Conservation (phyloP, 2,329 filamentous ascomycete genomes). For the Arthrobotrys entomopaga region DNA sequence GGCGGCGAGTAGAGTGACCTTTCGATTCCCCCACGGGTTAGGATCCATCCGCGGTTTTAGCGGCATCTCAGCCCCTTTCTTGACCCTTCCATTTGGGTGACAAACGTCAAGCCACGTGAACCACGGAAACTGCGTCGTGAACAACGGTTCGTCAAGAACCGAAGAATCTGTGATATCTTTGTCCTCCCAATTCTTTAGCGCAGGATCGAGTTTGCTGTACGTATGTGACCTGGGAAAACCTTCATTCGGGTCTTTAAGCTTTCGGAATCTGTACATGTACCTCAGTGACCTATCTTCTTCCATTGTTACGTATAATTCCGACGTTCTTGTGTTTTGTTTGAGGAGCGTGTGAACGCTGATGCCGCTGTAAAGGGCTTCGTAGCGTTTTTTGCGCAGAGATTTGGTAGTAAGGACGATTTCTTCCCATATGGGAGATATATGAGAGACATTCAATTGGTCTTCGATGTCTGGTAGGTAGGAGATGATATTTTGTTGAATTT, state of each 20-base stretch:
- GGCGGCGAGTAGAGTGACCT: not conserved
- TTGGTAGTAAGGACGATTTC: not conserved
- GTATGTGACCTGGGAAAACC: not conserved
- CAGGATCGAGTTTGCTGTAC: not conserved
- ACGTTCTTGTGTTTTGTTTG: not conserved
- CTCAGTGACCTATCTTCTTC: not conserved
- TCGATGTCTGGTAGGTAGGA: not conserved
- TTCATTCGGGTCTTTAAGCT: not conserved
- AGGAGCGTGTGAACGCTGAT: constrained; percentile 1
- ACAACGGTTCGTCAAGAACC: not conserved
- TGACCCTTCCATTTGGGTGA: not conserved
- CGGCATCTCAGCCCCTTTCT: not conserved
- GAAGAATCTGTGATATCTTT: not conserved
- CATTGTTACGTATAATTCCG: not conserved
- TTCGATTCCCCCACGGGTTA: not conserved
- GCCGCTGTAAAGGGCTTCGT: not conserved
- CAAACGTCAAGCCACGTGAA: not conserved
- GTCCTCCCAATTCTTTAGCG: not conserved
- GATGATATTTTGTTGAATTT: constrained; percentile 10
- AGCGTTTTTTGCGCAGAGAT: not conserved
- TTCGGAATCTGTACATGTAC: not conserved
- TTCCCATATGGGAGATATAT: constrained; percentile 7
- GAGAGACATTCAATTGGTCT: constrained; percentile 1
- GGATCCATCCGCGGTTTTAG: not conserved
- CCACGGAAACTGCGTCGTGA: not conserved